Evolutionary conservation across 768 basidiomycete genomes (phyloP).

Genomic region (Pilatotrama ljubarskyi): DNA sequence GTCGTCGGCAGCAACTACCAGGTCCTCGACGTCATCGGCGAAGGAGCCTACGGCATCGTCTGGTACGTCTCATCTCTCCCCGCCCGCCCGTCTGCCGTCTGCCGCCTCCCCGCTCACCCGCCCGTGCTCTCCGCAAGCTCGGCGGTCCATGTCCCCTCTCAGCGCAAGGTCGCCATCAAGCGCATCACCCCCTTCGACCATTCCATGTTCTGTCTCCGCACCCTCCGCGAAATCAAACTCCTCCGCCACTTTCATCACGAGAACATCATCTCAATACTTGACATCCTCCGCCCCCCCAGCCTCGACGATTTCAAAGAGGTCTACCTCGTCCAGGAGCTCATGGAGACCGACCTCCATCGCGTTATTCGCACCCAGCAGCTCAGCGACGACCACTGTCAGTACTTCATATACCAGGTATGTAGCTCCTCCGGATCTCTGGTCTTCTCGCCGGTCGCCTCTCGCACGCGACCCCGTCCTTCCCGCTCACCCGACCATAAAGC

Average conservation of each 20-base stretch:
- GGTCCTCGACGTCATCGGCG: slow-evolving; percentile 84
- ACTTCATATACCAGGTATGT: slow-evolving; percentile 92
- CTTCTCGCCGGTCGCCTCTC: not conserved
- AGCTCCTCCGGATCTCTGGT: slow-evolving; percentile 16
- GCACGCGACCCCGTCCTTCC: not conserved
- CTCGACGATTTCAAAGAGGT: slow-evolving; percentile 87
- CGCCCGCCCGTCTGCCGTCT: not conserved
- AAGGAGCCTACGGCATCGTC: slow-evolving; percentile 94
- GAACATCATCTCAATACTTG: slow-evolving; percentile 94
- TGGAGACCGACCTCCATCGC: slow-evolving; percentile 96
- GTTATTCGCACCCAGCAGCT: slow-evolving; percentile 95
- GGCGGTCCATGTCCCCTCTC: slow-evolving; percentile 82
- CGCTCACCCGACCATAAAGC: not conserved
- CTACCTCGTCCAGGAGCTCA: slow-evolving; percentile 69
- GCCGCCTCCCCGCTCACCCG: not conserved
- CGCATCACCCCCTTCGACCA: slow-evolving; percentile 95
- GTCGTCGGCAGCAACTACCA: slow-evolving; percentile 70
- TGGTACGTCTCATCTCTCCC: slow-evolving; percentile 41
- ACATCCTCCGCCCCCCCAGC: slow-evolving; percentile 78
- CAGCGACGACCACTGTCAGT: slow-evolving; percentile 94
- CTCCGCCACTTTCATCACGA: slow-evolving; percentile 84
- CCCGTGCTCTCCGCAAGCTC: slow-evolving; percentile 43
- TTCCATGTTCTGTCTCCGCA: slow-evolving; percentile 90
- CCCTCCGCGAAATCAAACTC: slow-evolving; percentile 93
- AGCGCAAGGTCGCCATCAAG: slow-evolving; percentile 95